These are phyloP conservation scores for Hsuehochloa calcarea DNA, from an alignment of 176 grass and related monocot species.

Conservation along the genomic window DNA sequence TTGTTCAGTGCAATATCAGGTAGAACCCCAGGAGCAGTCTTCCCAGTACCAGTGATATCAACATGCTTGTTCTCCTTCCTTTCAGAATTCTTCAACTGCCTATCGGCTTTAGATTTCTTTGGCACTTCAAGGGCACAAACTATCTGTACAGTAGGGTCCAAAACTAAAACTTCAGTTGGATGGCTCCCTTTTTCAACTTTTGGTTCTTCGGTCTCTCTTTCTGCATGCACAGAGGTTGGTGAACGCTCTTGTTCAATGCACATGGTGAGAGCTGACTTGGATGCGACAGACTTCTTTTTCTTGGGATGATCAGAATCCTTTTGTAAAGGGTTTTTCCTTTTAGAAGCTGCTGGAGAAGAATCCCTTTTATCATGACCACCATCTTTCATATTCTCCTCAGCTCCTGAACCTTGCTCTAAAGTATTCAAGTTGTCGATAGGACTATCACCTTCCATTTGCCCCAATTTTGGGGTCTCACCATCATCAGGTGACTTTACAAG, in stretches of 20 bases:
- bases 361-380: slow-evolving; percentile 29
- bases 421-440: slow-evolving; percentile 32
- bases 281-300: slow-evolving; percentile 31
- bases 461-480: slow-evolving; percentile 39
- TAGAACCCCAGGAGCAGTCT: slow-evolving; percentile 14
- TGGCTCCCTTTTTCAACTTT: slow-evolving; percentile 40
- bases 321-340: slow-evolving; percentile 40
- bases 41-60: slow-evolving; percentile 23
- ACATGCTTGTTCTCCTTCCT: slow-evolving; percentile 44
- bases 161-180: slow-evolving; percentile 27
- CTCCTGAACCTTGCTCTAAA: slow-evolving; percentile 27
- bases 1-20: slow-evolving; percentile 29
- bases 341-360: slow-evolving; percentile 31
- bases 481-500: slow-evolving; percentile 46
- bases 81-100: slow-evolving; percentile 38
- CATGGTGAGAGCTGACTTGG: slow-evolving; percentile 36
- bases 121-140: slow-evolving; percentile 43
- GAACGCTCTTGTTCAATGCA: slow-evolving; percentile 25
- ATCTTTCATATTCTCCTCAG: slow-evolving; percentile 23
- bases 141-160: slow-evolving; percentile 39
- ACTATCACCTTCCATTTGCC: slow-evolving; percentile 36
- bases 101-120: slow-evolving; percentile 35
- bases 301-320: slow-evolving; percentile 36
- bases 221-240: slow-evolving; percentile 7
- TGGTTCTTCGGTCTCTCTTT: slow-evolving; percentile 33